Evolutionary conservation across 2,329 filamentous ascomycete species (phyloP), one percentile per base, ranked within the genome.

Genomic region (Trichoderma polysporum): DNA sequence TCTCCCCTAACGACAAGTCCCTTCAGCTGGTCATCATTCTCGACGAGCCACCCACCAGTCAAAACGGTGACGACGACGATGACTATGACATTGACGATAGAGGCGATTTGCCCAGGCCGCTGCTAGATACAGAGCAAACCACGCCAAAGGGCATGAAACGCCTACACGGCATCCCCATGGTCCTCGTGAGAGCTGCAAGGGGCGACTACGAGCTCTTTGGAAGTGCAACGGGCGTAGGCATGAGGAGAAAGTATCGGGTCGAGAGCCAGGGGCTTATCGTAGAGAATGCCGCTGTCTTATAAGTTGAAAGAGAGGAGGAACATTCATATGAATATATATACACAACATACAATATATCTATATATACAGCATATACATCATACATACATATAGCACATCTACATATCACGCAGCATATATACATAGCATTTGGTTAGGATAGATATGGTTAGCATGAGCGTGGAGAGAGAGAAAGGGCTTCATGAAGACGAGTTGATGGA

Each of bases 21-120:
- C 81, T 98, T 19, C 91, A 97, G 76, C 85, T 98, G 3, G 92
- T 98, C 31, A 81, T 98, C 50, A 80, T 97, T 0, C 86, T 97
- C 4, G 79, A 81, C 68, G 77, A 80, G 56, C 33, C 58, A 15
- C 33, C 66, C 15, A 25, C 52, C 1, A 9, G 3, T 4, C 1
- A 31, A 3, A 9, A 57, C 5, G 85, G 86, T 12, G 75, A 74
- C 12, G 71, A 69, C 8, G 29, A 35, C 15, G 41, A 27, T 12
- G 66, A 66, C 5, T 76, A 80, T 17, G 78, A 79, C 4, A 74
- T 76, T 13, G 74, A 73, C 9, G 70, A 77, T 10, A 76, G 74
- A 35, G 73, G 75, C 19, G 76, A 74, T 8, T 70, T 79, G 64
- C 78, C 84, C 69, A 78, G 84, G 39, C 95, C 95, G 1, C 79